Evolutionary conservation across 257 asterid genomes (phyloP), one percentile per base, ranked within the genome.

Genomic region (Coffea eugenioides): DNA sequence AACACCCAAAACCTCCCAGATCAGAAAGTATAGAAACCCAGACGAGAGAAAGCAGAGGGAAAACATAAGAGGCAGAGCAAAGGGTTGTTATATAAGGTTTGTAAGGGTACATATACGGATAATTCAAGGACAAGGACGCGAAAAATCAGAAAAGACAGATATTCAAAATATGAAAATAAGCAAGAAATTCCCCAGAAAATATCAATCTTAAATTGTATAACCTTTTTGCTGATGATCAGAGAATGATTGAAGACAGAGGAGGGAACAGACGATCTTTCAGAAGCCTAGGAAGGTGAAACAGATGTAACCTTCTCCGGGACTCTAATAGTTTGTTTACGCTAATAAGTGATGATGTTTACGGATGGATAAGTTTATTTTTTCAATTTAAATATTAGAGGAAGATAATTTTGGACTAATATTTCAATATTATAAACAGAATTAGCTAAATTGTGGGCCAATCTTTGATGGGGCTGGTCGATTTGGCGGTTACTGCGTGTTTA

Each of bases 61-160:
- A 25, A 80, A 79, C 64, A 65, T 34, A 36, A 65, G 21, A 23
- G 52, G 41, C 20, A 75, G 73, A 79, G 74, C 67, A 45, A 80
- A 74, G 75, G 61, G 81, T 71, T 49, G 77, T 80, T 69, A 82
- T 71, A 80, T 77, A 88, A 71, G 81, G 75, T 23, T 73, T 72
- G 46, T 27, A 70, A 31, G 49, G 46, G 66, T 51, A 57, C 20
- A 77, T 52, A 79, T 77, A 74, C 39, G 92, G 90, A 85, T 83
- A 86, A 87, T 61, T 56, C 83, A 80, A 78, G 76, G 80, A 79
- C 78, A 73, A 79, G 88, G 88, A 80, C 84, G 54, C 79, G 80
- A 79, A 81, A 88, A 83, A 54, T 27, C 83, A 82, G 41, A 71
- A 14, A 76, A 39, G 71, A 67, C 5, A 79, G 36, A 39, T 31